Conservation (phyloP, 441 rosid species). For the Daphne laureola region DNA sequence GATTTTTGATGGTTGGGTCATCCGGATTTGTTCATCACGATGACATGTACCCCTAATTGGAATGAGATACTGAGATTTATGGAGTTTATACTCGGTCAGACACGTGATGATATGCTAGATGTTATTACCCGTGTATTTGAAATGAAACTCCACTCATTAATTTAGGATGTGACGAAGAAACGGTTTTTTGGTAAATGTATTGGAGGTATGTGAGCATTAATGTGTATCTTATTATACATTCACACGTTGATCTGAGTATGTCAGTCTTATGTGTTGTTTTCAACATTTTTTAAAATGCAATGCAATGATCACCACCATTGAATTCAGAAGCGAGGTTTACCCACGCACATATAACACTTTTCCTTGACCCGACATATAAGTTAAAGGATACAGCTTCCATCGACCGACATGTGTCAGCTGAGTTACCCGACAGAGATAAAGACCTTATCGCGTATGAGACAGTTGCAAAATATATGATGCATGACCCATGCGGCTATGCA, state of each 20-base stretch:
- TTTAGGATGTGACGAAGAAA: neutral
- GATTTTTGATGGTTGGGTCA: neutral
- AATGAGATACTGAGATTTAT: neutral
- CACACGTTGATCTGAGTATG: too few species aligned
- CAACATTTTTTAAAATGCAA: too few species aligned
- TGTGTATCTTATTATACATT: too few species aligned
- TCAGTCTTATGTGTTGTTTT: too few species aligned
- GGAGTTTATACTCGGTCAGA: neutral
- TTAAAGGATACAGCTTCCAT: neutral
- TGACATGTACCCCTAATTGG: conserved; percentile 3
- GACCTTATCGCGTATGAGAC: neutral
- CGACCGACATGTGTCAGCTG: neutral
- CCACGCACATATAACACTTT: conserved; percentile 15
- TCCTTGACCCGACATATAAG: neutral
- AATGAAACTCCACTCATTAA: neutral
- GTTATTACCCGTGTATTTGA: neutral
- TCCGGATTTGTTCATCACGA: neutral
- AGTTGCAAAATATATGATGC: conserved; percentile 8
- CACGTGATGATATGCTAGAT: neutral
- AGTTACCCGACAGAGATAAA: neutral
- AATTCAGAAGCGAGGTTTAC: conserved; percentile 6
- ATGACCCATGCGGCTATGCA: conserved; percentile 6
- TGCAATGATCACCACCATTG: too few species aligned
- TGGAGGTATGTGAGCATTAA: too few species aligned
- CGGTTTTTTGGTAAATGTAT: neutral